Conservation (phyloP, 106 monocot genomes). For the Dendrobium nobile region DNA sequence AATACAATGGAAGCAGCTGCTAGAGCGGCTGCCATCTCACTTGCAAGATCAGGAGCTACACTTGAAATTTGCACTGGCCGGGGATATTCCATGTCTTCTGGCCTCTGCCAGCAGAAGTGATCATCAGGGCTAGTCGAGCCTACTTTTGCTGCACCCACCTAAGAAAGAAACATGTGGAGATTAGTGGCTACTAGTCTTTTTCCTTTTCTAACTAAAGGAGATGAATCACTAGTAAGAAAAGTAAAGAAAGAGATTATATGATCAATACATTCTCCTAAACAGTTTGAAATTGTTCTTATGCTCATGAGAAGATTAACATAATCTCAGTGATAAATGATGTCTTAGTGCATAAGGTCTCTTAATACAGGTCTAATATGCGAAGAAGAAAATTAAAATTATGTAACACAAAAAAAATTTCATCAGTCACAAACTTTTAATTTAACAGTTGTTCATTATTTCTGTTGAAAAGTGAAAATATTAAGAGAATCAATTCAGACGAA, state of each 20-base stretch:
- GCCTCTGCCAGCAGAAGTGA: slow-evolving; percentile 49
- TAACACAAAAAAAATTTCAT: too few species aligned
- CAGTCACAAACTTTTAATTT: too few species aligned
- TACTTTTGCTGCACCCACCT: slow-evolving; percentile 34
- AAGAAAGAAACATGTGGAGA: background rate
- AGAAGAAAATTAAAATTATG: too few species aligned
- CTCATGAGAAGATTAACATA: too few species aligned
- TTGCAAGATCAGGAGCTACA: slow-evolving; percentile 35
- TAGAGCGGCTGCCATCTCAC: slow-evolving; percentile 38
- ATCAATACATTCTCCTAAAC: background rate
- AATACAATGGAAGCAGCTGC: slow-evolving; percentile 41
- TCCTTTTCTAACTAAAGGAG: background rate
- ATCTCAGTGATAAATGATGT: too few species aligned
- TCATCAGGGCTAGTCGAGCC: slow-evolving; percentile 35
- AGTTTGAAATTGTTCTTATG: background rate
- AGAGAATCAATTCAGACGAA: too few species aligned
- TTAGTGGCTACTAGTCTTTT: background rate
- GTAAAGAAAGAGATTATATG: background rate
- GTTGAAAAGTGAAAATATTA: too few species aligned
- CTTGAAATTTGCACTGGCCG: slow-evolving; percentile 19
- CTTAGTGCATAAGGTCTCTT: too few species aligned
- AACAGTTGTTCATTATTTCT: too few species aligned
- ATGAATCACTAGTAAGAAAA: background rate
- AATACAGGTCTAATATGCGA: too few species aligned
- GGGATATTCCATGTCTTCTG: slow-evolving; percentile 49